These are phyloP conservation scores for Alternaria brassicae DNA, from an alignment of 2,329 filamentous ascomycete species.

Conservation along the genomic window DNA sequence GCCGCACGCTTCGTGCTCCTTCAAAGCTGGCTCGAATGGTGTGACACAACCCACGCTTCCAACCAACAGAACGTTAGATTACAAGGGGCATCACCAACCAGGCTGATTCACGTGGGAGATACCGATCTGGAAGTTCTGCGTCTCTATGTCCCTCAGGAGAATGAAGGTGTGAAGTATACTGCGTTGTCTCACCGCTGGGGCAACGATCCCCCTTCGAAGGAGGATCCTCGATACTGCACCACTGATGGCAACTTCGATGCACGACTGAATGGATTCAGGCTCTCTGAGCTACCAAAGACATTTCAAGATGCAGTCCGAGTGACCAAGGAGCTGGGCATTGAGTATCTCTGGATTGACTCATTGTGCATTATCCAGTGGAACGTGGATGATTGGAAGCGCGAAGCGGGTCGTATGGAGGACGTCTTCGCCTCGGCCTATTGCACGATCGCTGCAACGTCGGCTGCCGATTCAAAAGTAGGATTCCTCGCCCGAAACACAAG, in stretches of 20 bases:
- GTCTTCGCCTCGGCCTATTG: slow-evolving; percentile 2
- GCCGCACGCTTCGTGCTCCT: slow-evolving; percentile 14
- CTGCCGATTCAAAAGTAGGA: slow-evolving; percentile 19
- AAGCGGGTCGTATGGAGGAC: background rate
- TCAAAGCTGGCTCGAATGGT: slow-evolving; percentile 18
- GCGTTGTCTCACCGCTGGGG: slow-evolving; percentile 29
- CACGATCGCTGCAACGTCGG: slow-evolving; percentile 9
- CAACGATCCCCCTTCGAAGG: slow-evolving; percentile 4
- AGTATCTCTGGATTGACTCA: background rate
- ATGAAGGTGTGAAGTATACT: slow-evolving; percentile 3
- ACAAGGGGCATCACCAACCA: slow-evolving; percentile 13
- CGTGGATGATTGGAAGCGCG: background rate
- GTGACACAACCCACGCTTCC: slow-evolving; percentile 13
- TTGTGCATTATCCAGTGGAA: background rate
- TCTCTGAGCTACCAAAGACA: slow-evolving; percentile 17
- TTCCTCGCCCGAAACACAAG: slow-evolving; percentile 20
- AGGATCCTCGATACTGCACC: slow-evolving; percentile 21
- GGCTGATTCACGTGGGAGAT: slow-evolving; percentile 20
- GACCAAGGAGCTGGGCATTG: background rate
- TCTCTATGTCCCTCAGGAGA: slow-evolving; percentile 15
- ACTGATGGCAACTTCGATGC: slow-evolving; percentile 14
- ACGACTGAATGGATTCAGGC: slow-evolving; percentile 11
- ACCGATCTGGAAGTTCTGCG: slow-evolving; percentile 13
- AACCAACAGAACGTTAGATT: slow-evolving; percentile 7
- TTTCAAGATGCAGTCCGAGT: background rate